phyloP scores from a whole-genome alignment of 805 yeast species.

The Starmerella roubikii region DNA sequence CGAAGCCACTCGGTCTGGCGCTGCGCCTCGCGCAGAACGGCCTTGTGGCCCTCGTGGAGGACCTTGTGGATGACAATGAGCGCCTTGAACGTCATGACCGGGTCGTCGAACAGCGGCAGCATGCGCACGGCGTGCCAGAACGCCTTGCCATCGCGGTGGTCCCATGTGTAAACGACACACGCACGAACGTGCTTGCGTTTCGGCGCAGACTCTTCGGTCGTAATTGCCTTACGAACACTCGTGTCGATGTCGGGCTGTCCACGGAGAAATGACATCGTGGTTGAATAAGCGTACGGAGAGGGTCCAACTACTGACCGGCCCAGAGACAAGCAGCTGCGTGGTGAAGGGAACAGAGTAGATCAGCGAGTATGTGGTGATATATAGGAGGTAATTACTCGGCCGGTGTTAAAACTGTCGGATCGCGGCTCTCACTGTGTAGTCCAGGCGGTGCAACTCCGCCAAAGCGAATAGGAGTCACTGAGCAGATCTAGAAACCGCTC shows the following conservation, averaged over 20 bases:
- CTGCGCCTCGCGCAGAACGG: slow-evolving; percentile 66
- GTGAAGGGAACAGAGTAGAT: too few species aligned
- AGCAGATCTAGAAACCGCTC: too few species aligned
- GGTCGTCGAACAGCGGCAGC: slow-evolving; percentile 68
- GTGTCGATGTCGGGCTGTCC: slow-evolving; percentile 29
- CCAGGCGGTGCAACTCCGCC: too few species aligned
- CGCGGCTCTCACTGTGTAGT: too few species aligned
- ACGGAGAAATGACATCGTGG: slow-evolving; percentile 23
- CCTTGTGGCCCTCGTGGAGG: slow-evolving; percentile 94
- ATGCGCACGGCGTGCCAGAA: slow-evolving; percentile 75
- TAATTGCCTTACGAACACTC: slow-evolving; percentile 72
- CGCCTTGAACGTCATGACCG: slow-evolving; percentile 74
- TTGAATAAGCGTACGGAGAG: too few species aligned
- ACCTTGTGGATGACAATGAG: slow-evolving; percentile 79
- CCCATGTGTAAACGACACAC: slow-evolving; percentile 94
- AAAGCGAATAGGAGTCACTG: too few species aligned
- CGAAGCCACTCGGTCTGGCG: slow-evolving; percentile 66
- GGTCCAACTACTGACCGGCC: too few species aligned
- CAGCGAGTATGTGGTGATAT: too few species aligned
- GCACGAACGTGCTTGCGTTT: slow-evolving; percentile 93
- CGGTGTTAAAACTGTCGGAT: too few species aligned
- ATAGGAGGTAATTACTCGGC: too few species aligned
- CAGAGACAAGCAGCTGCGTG: too few species aligned
- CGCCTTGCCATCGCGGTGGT: slow-evolving; percentile 67
- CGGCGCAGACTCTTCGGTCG: slow-evolving; percentile 78